Conservation (phyloP, 2,329 filamentous ascomycete genomes). For the Fusarium sp. region DNA sequence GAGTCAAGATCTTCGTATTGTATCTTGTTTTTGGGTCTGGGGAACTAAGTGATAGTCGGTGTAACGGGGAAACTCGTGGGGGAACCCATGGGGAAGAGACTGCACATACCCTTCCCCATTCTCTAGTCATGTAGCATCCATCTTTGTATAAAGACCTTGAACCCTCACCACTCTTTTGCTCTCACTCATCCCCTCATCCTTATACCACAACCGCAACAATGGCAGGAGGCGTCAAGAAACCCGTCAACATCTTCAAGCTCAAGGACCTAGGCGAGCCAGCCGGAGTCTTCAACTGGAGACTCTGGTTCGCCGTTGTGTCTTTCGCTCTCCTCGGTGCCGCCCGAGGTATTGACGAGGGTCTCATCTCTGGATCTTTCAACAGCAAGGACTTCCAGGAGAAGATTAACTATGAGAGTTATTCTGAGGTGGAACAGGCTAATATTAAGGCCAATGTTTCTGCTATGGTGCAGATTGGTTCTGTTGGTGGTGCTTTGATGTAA, state of each 20-base stretch:
- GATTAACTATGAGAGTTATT: conserved; percentile 68
- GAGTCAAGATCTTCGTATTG: neutral
- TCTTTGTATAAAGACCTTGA: neutral
- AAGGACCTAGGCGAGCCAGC: conserved; percentile 73
- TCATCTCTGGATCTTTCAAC: conserved; percentile 78
- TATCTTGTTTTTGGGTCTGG: neutral
- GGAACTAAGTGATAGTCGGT: conserved; percentile 10
- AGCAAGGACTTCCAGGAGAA: conserved; percentile 70
- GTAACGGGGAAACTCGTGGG: conserved; percentile 21
- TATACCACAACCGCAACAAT: conserved; percentile 46
- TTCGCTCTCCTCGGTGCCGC: conserved; percentile 82
- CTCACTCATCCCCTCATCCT: neutral
- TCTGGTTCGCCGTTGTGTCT: conserved; percentile 80
- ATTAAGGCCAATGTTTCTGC: conserved; percentile 81
- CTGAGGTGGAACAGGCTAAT: conserved; percentile 66
- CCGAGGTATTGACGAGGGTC: conserved; percentile 82
- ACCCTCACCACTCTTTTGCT: neutral
- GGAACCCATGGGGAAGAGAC: neutral
- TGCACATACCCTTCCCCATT: too few relatives aligned
- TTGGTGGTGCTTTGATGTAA: conserved; percentile 73
- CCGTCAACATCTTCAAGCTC: conserved; percentile 72
- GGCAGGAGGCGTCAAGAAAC: conserved; percentile 65
- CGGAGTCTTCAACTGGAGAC: conserved; percentile 79
- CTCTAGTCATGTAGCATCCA: too few relatives aligned
- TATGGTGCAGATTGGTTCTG: conserved; percentile 84